phyloP scores from a whole-genome alignment of 768 basidiomycete genomes.

The Amanita molliuscula region DNA sequence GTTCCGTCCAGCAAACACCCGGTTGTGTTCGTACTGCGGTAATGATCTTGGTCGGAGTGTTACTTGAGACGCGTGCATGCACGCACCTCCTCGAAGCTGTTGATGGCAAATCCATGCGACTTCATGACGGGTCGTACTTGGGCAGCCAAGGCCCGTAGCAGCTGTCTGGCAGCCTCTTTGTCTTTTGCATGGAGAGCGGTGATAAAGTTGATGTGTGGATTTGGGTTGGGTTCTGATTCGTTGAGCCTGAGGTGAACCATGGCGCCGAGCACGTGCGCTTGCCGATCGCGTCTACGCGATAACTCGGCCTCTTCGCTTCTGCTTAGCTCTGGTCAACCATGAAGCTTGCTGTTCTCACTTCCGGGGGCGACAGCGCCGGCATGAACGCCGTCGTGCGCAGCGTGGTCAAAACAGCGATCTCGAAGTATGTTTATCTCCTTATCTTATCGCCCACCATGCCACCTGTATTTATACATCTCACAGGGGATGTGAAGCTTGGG shows the following conservation, averaged over 20 bases:
- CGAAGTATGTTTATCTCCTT: slow-evolving; percentile 47
- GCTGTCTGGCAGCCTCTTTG: slow-evolving; percentile 57
- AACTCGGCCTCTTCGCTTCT: not conserved
- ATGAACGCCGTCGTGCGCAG: slow-evolving; percentile 95
- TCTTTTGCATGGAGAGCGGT: slow-evolving; percentile 37
- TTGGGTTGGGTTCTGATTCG: slow-evolving; percentile 60
- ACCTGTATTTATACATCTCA: not conserved
- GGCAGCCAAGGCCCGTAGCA: slow-evolving; percentile 70
- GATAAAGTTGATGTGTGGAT: slow-evolving; percentile 71
- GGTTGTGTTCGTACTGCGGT: slow-evolving; percentile 64
- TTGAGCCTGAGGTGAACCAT: slow-evolving; percentile 77
- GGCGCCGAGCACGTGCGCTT: no score
- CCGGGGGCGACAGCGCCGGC: slow-evolving; percentile 96
- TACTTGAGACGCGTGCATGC: not conserved
- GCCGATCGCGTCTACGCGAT: not conserved
- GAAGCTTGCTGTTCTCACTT: slow-evolving; percentile 92
- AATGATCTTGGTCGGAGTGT: not conserved
- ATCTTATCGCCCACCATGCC: not conserved
- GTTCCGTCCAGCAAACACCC: slow-evolving; percentile 72
- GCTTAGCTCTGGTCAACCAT: slow-evolving; percentile 25
- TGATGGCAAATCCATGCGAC: slow-evolving; percentile 60
- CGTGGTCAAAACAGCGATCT: slow-evolving; percentile 86
- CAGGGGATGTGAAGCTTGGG: slow-evolving; percentile 93
- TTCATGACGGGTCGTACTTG: slow-evolving; percentile 84
- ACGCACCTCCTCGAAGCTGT: slow-evolving; percentile 73